These are phyloP conservation scores for Cutaneotrichosporon sp. DNA, from an alignment of 1,284 basidiomycete species.

Conservation along the genomic window DNA sequence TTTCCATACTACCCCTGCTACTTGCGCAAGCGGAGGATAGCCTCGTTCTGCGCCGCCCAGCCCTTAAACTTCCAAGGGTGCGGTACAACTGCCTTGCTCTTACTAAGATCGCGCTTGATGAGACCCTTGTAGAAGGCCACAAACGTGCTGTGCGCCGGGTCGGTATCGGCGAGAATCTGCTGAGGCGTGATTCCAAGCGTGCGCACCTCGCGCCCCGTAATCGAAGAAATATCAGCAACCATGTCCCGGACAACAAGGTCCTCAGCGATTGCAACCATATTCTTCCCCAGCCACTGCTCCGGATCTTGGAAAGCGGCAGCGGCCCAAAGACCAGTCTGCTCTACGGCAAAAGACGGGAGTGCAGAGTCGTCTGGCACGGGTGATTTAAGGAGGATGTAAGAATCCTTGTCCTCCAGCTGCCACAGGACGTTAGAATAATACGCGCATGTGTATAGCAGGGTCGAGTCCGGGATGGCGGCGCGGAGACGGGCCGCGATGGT, in stretches of 20 bases:
- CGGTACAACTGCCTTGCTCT: neutral
- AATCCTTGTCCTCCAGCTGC: slow-evolving; percentile 7
- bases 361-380: slow-evolving; percentile 25
- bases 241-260: neutral
- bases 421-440: slow-evolving; percentile 11
- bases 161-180: neutral
- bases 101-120: neutral
- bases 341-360: slow-evolving; percentile 22
- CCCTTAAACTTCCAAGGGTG: neutral
- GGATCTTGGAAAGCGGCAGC: slow-evolving; percentile 27
- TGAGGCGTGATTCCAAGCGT: neutral
- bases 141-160: slow-evolving; percentile 1
- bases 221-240: neutral
- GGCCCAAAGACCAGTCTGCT: slow-evolving; percentile 32
- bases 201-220: neutral
- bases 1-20: too few relatives aligned
- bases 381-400: slow-evolving; percentile 10
- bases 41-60: neutral
- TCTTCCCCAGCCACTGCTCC: slow-evolving; percentile 30
- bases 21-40: neutral
- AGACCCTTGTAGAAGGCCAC: neutral
- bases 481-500: slow-evolving; percentile 25
- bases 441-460: slow-evolving; percentile 15
- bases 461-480: slow-evolving; percentile 17
- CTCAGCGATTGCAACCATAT: slow-evolving; percentile 2